Evolutionary conservation across 371 early-diverging fungal genomes (phyloP).

Genomic region (Mortierella sp.): DNA sequence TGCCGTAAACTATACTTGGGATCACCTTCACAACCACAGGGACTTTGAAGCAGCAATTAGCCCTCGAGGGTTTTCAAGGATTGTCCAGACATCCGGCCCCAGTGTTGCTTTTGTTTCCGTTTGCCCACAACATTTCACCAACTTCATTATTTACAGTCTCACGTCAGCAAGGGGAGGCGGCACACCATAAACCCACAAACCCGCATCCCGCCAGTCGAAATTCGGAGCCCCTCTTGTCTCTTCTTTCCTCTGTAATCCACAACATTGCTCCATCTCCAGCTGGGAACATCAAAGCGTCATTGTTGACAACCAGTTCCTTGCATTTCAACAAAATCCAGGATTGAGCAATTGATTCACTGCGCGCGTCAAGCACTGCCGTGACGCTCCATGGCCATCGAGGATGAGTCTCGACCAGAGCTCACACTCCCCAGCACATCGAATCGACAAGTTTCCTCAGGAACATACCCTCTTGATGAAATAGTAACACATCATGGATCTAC

Average conservation of each 20-base stretch:
- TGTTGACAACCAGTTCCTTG: not conserved
- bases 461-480: not conserved
- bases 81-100: no score
- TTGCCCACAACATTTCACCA: no score
- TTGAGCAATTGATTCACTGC: not conserved
- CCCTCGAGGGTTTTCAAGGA: no score
- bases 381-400: constrained; percentile 32
- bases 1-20: no score
- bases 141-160: not conserved
- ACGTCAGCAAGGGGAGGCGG: constrained; percentile 1
- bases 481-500: not conserved
- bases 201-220: not conserved
- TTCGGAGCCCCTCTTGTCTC: not conserved
- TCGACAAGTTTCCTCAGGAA: not conserved
- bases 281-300: not conserved
- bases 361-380: not conserved
- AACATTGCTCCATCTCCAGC: not conserved
- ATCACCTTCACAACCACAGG: no score
- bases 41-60: no score
- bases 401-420: constrained; percentile 28
- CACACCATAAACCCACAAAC: not conserved
- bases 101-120: no score
- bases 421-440: constrained; percentile 9
- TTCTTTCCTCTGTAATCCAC: not conserved
- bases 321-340: not conserved